Evolutionary conservation across 352 stramenopile species (phyloP).

Genomic region (Globisporangium perplexum): DNA sequence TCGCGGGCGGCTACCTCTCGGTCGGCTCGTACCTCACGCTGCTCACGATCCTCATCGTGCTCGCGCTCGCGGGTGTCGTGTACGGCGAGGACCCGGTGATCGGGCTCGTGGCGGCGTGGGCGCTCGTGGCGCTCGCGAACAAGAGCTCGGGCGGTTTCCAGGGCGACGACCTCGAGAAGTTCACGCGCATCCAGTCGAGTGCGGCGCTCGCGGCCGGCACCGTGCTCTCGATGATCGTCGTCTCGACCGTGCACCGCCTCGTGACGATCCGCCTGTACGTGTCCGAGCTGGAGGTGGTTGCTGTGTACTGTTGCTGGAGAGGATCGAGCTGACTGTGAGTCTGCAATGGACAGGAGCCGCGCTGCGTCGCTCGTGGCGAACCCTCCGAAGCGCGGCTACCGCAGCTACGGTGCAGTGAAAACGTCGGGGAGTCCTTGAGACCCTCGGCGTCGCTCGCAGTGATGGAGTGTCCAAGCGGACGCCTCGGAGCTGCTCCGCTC

Average conservation of each 20-base stretch:
- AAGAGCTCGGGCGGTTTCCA: constrained; percentile 28
- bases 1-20: constrained; percentile 28
- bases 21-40: constrained; percentile 36
- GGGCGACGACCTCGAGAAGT: constrained; percentile 16
- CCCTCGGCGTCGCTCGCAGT: not conserved
- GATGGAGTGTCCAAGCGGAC: not conserved
- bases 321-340: not conserved
- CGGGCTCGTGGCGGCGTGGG: constrained; percentile 42
- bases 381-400: constrained; percentile 13
- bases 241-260: constrained; percentile 25
- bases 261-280: constrained; percentile 14
- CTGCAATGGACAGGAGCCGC: constrained; percentile 6
- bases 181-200: constrained; percentile 33
- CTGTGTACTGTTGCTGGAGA: not conserved
- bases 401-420: constrained; percentile 13
- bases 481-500: not conserved
- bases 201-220: constrained; percentile 33
- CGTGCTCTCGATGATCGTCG: constrained; percentile 20
- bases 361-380: constrained; percentile 12
- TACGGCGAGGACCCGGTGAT: constrained; percentile 51
- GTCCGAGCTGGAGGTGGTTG: not conserved
- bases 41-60: constrained; percentile 37
- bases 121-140: constrained; percentile 38
- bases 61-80: constrained; percentile 34
- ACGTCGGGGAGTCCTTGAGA: constrained; percentile 8